Conservation (phyloP, 2,329 filamentous ascomycete species). For the Ophiocordyceps robertsii region DNA sequence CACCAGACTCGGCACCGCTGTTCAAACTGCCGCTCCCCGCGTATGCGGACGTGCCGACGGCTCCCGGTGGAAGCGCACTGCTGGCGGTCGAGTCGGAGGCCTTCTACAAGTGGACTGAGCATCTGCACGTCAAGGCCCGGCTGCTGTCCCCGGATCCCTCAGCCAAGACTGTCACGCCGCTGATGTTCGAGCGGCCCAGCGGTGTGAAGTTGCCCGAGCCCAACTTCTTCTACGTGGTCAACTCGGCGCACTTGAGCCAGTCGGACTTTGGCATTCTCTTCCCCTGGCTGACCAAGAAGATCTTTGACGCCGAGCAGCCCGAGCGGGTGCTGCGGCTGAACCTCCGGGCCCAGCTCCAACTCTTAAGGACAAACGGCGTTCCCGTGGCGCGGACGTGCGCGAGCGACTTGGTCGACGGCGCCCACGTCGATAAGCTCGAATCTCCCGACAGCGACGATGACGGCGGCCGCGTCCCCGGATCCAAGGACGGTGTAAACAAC, state of each 20-base stretch:
- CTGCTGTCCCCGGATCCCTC: slow-evolving; percentile 45
- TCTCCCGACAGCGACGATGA: slow-evolving; percentile 5
- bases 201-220: slow-evolving; percentile 35
- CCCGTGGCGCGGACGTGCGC: slow-evolving; percentile 34
- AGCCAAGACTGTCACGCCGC: slow-evolving; percentile 24
- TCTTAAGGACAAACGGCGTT: slow-evolving; percentile 36
- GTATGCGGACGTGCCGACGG: slow-evolving; percentile 39
- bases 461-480: neutral
- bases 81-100: slow-evolving; percentile 62
- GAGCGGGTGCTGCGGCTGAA: slow-evolving; percentile 47
- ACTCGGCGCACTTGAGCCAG: slow-evolving; percentile 70
- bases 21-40: slow-evolving; percentile 61
- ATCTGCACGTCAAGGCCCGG: slow-evolving; percentile 56
- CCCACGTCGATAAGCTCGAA: slow-evolving; percentile 22
- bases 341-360: slow-evolving; percentile 42
- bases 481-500: slow-evolving; percentile 25
- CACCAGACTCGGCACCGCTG: slow-evolving; percentile 47
- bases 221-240: slow-evolving; percentile 59
- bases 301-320: slow-evolving; percentile 43
- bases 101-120: slow-evolving; percentile 66
- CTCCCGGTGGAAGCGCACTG: slow-evolving; percentile 42
- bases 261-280: slow-evolving; percentile 77
- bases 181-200: slow-evolving; percentile 26
- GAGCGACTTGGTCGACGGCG: slow-evolving; percentile 36
- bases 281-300: slow-evolving; percentile 50